These are phyloP conservation scores for Pseudognaphalium luteoalbum DNA, from an alignment of 129 eudicot species.

Conservation along the genomic window DNA sequence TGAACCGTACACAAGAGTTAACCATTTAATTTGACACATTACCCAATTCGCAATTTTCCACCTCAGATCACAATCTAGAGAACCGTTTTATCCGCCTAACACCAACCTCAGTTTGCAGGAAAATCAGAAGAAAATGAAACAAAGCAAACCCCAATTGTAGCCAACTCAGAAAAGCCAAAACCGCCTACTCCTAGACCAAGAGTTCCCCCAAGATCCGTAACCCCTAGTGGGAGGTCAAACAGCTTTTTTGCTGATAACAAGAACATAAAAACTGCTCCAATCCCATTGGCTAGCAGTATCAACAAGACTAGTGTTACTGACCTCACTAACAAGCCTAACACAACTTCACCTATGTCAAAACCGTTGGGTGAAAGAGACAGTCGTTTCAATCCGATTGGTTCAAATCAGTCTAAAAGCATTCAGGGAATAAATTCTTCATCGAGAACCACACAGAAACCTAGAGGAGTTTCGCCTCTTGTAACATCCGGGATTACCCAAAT, in stretches of 20 bases:
- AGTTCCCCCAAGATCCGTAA: conserved; percentile 45
- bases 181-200: conserved; percentile 47
- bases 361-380: conserved; percentile 35
- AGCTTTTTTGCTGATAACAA: conserved; percentile 41
- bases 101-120: conserved; percentile 64
- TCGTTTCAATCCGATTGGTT: conserved; percentile 28
- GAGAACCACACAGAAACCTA: conserved; percentile 39
- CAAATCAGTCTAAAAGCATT: conserved; percentile 47
- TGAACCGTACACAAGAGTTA: background rate
- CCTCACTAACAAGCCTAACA: conserved; percentile 18
- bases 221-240: conserved; percentile 49
- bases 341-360: background rate
- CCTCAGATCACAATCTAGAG: background rate
- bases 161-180: conserved; percentile 28
- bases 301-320: conserved; percentile 26
- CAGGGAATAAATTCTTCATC: conserved; percentile 25
- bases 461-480: conserved; percentile 32
- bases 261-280: conserved; percentile 56
- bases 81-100: background rate
- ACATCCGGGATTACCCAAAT: conserved; percentile 15
- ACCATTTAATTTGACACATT: background rate
- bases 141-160: conserved; percentile 17
- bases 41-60: background rate
- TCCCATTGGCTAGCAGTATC: conserved; percentile 28
- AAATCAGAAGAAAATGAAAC: conserved; percentile 39